A percentile compares a stretch with the other conserved stretches of the same genome.
These are phyloP conservation scores for Corchorus olitorius DNA, from an alignment of 345 rosid species.

Conservation along the genomic window DNA sequence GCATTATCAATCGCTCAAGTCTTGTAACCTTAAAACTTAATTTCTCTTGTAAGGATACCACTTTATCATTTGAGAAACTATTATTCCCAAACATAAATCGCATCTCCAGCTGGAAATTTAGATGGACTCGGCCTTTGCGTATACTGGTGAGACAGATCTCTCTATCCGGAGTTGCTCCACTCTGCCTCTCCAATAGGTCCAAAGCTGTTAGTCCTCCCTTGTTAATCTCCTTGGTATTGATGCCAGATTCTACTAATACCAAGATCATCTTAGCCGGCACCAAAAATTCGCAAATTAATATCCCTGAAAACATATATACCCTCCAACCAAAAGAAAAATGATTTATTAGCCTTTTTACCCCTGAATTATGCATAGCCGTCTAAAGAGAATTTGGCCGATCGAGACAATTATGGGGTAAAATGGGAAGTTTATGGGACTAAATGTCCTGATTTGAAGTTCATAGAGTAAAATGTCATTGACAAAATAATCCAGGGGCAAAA, in stretches of 20 bases:
- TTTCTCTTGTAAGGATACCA: not conserved
- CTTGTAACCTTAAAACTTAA: conserved; percentile 2
- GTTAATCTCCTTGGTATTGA: conserved; percentile 21
- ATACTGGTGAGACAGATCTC: conserved; percentile 4
- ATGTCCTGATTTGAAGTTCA: no score
- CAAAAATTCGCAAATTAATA: not conserved
- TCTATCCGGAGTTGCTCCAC: not conserved
- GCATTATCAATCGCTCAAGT: no score
- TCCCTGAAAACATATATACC: not conserved
- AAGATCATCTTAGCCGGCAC: conserved; percentile 17
- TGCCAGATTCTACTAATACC: conserved; percentile 16
- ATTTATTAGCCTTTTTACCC: no score
- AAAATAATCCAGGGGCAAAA: no score
- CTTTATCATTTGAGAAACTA: no score
- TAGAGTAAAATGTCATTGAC: no score
- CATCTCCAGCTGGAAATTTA: not conserved
- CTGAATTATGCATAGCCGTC: no score
- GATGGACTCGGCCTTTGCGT: not conserved
- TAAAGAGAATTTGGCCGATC: no score
- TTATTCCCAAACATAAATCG: no score
- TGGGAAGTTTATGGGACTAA: no score
- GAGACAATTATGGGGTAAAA: no score
- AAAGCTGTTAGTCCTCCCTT: conserved; percentile 27
- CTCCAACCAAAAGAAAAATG: no score
- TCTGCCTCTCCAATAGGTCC: conserved; percentile 20